These are phyloP conservation scores for Pestalotiopsis sp. DNA, from an alignment of 2,329 filamentous ascomycete genomes.

Conservation along the genomic window DNA sequence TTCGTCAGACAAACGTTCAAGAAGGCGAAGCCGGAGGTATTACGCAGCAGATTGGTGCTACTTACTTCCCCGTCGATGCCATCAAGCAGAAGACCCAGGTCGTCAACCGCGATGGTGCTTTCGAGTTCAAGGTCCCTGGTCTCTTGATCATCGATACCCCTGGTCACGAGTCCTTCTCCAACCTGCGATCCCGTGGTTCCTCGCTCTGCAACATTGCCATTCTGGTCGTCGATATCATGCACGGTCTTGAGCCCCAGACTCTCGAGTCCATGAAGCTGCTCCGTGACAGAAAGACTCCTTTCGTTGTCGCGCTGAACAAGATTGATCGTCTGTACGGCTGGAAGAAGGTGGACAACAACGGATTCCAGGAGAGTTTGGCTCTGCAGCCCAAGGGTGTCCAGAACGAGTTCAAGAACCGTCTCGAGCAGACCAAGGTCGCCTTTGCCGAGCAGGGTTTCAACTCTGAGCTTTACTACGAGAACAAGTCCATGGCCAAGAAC, in stretches of 20 bases:
- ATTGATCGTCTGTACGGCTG: constrained; percentile 99
- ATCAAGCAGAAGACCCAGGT: constrained; percentile 90
- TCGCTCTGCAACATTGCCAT: constrained; percentile 99
- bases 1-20: constrained; percentile 97
- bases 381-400: constrained; percentile 92
- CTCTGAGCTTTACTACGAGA: constrained; percentile 94
- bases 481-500: constrained; percentile 92
- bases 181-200: constrained; percentile 92
- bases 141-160: constrained; percentile 96
- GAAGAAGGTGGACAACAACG: constrained; percentile 99
- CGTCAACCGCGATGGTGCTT: constrained; percentile 85
- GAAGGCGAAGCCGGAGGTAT: constrained; percentile 99
- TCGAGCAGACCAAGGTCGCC: constrained; percentile 88
- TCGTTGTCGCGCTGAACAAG: constrained; percentile 99
- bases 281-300: constrained; percentile 91
- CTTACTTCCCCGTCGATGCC: constrained; percentile 96
- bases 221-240: constrained; percentile 99
- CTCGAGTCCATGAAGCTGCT: constrained; percentile 96
- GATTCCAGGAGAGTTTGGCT: constrained; percentile 88
- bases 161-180: constrained; percentile 99
- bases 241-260: constrained; percentile 96
- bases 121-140: constrained; percentile 97
- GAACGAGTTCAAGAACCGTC: constrained; percentile 88
- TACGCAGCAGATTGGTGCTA: constrained; percentile 98
- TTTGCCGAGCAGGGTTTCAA: constrained; percentile 98